These are phyloP conservation scores for Pochonia chlamydosporia DNA, from an alignment of 2,329 filamentous ascomycete genomes.

Conservation along the genomic window DNA sequence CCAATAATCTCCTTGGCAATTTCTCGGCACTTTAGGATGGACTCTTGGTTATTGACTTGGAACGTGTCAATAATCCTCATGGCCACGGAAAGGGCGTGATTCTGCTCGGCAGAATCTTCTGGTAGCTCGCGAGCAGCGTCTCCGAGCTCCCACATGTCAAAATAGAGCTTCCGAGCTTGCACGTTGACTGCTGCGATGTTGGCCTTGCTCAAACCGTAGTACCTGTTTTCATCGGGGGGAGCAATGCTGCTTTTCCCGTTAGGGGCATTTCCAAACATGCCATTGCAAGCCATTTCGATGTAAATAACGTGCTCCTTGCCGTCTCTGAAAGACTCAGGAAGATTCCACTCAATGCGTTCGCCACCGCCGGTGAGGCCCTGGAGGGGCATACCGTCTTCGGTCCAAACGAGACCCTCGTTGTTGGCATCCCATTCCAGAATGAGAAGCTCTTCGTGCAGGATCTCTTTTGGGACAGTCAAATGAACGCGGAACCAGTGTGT, in stretches of 20 bases:
- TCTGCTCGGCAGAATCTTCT: slow-evolving; percentile 79
- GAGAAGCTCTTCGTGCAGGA: slow-evolving; percentile 72
- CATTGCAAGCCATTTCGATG: slow-evolving; percentile 97
- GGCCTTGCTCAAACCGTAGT: slow-evolving; percentile 69
- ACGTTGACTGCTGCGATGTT: slow-evolving; percentile 87
- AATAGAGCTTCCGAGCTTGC: slow-evolving; percentile 73
- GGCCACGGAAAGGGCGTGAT: slow-evolving; percentile 75
- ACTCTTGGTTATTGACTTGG: slow-evolving; percentile 71
- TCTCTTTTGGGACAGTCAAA: slow-evolving; percentile 67
- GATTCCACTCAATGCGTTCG: slow-evolving; percentile 85
- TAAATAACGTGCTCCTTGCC: slow-evolving; percentile 86
- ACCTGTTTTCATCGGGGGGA: slow-evolving; percentile 78
- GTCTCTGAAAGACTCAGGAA: slow-evolving; percentile 76
- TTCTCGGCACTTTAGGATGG: slow-evolving; percentile 72
- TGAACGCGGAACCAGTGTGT: slow-evolving; percentile 95
- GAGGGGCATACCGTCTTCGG: slow-evolving; percentile 78
- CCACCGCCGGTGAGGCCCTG: slow-evolving; percentile 89
- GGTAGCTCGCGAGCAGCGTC: slow-evolving; percentile 92
- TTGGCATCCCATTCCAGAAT: slow-evolving; percentile 95
- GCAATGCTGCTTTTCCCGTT: slow-evolving; percentile 76
- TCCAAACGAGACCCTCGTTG: slow-evolving; percentile 94
- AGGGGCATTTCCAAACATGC: slow-evolving; percentile 92
- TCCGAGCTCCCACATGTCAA: slow-evolving; percentile 94
- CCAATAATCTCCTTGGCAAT: slow-evolving; percentile 82
- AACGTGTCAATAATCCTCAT: slow-evolving; percentile 90